Conservation (phyloP, 2,329 filamentous ascomycete genomes). For the Paecilomyces sp. region DNA sequence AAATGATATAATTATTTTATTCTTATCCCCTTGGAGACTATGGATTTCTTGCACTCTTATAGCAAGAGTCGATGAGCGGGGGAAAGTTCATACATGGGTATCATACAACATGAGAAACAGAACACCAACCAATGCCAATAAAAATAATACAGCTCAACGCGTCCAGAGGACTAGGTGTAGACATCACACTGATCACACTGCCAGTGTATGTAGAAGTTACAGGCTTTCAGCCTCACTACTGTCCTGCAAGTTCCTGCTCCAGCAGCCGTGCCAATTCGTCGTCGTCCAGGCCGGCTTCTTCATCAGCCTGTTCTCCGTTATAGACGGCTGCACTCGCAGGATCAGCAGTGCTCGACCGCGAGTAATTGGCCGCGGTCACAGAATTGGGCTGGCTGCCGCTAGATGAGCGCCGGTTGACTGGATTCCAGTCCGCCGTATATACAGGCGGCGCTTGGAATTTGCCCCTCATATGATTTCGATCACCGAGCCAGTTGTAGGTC, state of each 20-base stretch:
- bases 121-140: background rate
- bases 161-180: background rate
- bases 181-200: background rate
- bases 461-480: conserved; percentile 4
- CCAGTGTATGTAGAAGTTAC: background rate
- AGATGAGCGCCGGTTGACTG: background rate
- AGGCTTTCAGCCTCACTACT: background rate
- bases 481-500: conserved; percentile 22
- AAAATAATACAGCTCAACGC: background rate
- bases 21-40: background rate
- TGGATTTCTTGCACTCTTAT: too few relatives aligned
- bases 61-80: background rate
- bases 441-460: background rate
- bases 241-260: conserved; percentile 17
- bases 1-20: background rate
- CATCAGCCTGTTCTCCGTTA: background rate
- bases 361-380: background rate
- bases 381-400: background rate
- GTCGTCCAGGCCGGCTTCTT: conserved; percentile 4
- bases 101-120: conserved; percentile 1
- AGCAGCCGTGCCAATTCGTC: conserved; percentile 18
- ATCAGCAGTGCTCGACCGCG: background rate
- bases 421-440: conserved; percentile 1
- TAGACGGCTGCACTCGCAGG: background rate
- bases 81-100: conserved; percentile 1